Conservation (phyloP, 306 rosid genomes). For the Prunus kanzakura region DNA sequence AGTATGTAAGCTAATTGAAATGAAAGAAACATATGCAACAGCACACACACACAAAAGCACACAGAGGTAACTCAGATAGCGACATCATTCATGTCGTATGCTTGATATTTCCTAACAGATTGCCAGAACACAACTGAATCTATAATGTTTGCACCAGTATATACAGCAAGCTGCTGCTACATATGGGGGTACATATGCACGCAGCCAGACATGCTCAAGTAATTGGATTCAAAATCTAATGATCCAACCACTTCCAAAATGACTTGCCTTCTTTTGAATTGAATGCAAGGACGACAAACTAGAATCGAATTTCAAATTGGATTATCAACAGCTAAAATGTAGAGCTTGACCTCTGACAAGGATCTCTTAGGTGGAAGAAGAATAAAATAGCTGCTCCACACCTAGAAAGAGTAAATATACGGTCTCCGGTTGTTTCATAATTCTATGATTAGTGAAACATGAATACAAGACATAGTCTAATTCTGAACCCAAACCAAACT, state of each 20-base stretch:
- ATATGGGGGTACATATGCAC: neutral
- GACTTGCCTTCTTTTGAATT: conserved; percentile 13
- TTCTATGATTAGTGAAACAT: neutral
- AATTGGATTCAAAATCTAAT: neutral
- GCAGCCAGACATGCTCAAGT: neutral
- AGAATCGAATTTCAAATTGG: conserved; percentile 13
- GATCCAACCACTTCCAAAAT: neutral
- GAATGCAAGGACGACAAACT: conserved; percentile 4
- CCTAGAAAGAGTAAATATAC: neutral
- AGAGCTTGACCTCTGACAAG: neutral
- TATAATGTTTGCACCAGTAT: neutral
- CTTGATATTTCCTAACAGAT: neutral
- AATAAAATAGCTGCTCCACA: conserved; percentile 6
- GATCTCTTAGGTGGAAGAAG: conserved; percentile 5
- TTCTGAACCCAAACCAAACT: neutral
- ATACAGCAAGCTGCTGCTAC: neutral
- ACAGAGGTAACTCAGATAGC: neutral
- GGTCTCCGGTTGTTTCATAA: neutral
- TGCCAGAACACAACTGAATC: neutral
- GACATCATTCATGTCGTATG: neutral
- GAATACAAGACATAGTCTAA: neutral
- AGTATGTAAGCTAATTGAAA: neutral
- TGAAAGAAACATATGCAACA: neutral
- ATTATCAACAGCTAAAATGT: neutral
- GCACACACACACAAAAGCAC: neutral